A percentile compares a stretch with the other conserved stretches of the same genome.
Evolutionary conservation across 768 basidiomycete genomes (phyloP).

Genomic region (Lentinula detonsa): DNA sequence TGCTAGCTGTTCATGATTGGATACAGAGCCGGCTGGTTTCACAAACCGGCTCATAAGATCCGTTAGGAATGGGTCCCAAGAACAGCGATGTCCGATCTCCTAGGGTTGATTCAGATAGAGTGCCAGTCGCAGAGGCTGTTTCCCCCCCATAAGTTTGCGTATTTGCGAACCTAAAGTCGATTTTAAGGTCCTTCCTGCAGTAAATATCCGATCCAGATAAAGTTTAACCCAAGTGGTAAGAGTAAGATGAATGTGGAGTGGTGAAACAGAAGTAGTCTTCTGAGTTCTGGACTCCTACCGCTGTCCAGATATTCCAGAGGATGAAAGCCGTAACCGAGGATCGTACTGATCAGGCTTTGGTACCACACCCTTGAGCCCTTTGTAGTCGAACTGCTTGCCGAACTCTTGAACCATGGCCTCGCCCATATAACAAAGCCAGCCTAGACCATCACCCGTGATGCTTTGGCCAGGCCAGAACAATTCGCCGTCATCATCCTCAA

Average conservation of each 20-base stretch:
- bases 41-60: neutral
- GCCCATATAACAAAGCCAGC: conserved; percentile 85
- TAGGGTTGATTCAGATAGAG: neutral
- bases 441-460: conserved; percentile 70
- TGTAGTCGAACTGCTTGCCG: conserved; percentile 69
- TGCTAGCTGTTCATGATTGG: neutral
- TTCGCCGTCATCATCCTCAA: conserved; percentile 83
- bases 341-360: conserved; percentile 46
- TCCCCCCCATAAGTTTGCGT: neutral
- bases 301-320: neutral
- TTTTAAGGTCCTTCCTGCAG: neutral
- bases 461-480: conserved; percentile 80
- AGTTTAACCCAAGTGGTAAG: neutral
- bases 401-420: conserved; percentile 84
- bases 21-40: neutral
- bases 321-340: neutral
- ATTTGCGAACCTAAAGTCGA: neutral
- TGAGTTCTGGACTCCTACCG: neutral
- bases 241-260: neutral
- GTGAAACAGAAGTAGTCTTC: neutral
- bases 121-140: neutral
- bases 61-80: neutral
- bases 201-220: neutral
- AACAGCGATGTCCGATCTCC: neutral
- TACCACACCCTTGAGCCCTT: conserved; percentile 65